phyloP scores from a whole-genome alignment of 768 basidiomycete species.

The Gelatoporia subvermispora region DNA sequence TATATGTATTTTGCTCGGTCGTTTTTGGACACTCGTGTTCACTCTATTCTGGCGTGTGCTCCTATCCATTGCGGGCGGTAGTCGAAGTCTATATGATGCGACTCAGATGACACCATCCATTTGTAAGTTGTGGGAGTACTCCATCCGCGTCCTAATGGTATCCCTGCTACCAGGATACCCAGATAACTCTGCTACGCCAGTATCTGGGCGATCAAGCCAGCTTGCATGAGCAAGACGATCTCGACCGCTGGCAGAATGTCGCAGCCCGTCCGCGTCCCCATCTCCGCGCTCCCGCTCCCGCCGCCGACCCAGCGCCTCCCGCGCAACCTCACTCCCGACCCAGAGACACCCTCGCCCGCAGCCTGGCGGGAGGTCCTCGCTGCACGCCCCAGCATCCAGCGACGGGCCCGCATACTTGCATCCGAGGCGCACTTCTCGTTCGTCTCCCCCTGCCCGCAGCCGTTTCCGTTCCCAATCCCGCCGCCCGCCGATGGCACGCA shows the following conservation, averaged over 20 bases:
- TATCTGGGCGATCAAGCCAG: slow-evolving; percentile 61
- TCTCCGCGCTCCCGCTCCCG: slow-evolving; percentile 53
- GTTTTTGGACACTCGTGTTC: too few species aligned
- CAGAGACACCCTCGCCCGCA: slow-evolving; percentile 45
- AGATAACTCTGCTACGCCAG: too few species aligned
- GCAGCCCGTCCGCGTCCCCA: slow-evolving; percentile 23
- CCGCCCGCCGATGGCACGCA: slow-evolving; percentile 45
- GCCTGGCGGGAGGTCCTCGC: slow-evolving; percentile 47
- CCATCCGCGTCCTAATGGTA: too few species aligned
- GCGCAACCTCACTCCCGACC: slow-evolving; percentile 55
- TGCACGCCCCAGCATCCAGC: slow-evolving; percentile 59
- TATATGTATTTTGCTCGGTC: too few species aligned
- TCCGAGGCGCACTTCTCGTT: slow-evolving; percentile 68
- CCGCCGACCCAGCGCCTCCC: slow-evolving; percentile 35
- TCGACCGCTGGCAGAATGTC: slow-evolving; percentile 22
- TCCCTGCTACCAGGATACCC: too few species aligned
- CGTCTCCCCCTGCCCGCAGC: slow-evolving; percentile 74
- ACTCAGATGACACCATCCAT: too few species aligned
- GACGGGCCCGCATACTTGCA: slow-evolving; percentile 59
- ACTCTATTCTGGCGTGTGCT: too few species aligned
- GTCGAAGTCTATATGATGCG: too few species aligned
- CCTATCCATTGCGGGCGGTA: too few species aligned
- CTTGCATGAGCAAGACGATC: slow-evolving; percentile 64
- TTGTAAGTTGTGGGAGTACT: too few species aligned
- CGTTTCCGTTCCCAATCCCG: slow-evolving; percentile 78